phyloP scores from a whole-genome alignment of 352 stramenopile genomes.

The Pythium scleroteichum region DNA sequence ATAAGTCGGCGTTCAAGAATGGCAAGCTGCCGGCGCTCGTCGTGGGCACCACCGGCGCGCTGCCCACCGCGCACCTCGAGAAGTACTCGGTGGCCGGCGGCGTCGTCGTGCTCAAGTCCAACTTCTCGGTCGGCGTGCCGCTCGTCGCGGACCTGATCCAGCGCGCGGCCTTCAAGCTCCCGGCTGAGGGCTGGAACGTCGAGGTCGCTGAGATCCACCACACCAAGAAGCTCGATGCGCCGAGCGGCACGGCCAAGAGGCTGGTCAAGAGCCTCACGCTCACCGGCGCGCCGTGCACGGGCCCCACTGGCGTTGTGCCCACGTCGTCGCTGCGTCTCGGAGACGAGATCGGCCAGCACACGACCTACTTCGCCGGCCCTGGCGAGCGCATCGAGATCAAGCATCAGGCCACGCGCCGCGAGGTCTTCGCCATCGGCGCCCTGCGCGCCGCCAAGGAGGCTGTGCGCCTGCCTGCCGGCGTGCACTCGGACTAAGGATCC shows the following conservation, averaged over 20 bases:
- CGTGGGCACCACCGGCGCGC: constrained; percentile 68
- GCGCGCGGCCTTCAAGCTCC: constrained; percentile 72
- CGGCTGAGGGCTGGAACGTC: constrained; percentile 74
- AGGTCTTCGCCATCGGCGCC: constrained; percentile 83
- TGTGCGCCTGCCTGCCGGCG: constrained; percentile 41
- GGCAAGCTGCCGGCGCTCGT: constrained; percentile 73
- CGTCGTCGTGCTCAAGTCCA: constrained; percentile 72
- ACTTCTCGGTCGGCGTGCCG: constrained; percentile 84
- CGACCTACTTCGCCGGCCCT: constrained; percentile 73
- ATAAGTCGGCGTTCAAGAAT: constrained; percentile 58
- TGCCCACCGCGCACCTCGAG: constrained; percentile 59
- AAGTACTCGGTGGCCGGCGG: constrained; percentile 56
- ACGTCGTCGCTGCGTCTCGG: constrained; percentile 76
- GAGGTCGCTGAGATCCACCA: constrained; percentile 84
- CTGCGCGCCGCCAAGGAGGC: constrained; percentile 66
- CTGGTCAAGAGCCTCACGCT: constrained; percentile 64
- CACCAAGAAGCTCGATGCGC: constrained; percentile 86
- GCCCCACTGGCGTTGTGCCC: constrained; percentile 42
- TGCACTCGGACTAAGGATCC: constrained; percentile 58
- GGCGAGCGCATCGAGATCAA: constrained; percentile 85
- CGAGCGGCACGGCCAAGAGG: constrained; percentile 79
- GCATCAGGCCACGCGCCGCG: constrained; percentile 74
- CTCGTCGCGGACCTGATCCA: constrained; percentile 77
- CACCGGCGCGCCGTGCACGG: constrained; percentile 59
- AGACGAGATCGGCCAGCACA: constrained; percentile 84